phyloP scores from a whole-genome alignment of 2,329 filamentous ascomycete genomes.

The Hypoxylon sp. region DNA sequence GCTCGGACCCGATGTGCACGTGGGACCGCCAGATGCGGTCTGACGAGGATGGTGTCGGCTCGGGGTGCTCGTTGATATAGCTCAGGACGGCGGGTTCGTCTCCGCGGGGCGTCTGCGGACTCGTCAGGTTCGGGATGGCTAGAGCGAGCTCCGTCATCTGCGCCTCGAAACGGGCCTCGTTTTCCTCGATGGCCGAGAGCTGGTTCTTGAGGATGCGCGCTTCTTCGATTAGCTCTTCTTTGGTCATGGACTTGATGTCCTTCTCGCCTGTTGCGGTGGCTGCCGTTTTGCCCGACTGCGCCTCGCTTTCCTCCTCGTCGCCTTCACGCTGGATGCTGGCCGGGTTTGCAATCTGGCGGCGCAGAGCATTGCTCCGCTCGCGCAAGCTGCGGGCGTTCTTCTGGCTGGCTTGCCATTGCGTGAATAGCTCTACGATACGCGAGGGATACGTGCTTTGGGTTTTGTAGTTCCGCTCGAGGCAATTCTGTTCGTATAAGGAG shows the following conservation, averaged over 20 bases:
- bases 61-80: slow-evolving; percentile 83
- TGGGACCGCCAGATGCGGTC: slow-evolving; percentile 78
- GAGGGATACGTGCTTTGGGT: slow-evolving; percentile 67
- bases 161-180: slow-evolving; percentile 70
- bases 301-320: slow-evolving; percentile 58
- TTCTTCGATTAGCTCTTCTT: slow-evolving; percentile 71
- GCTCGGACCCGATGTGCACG: slow-evolving; percentile 85
- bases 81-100: slow-evolving; percentile 74
- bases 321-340: slow-evolving; percentile 61
- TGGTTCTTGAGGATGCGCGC: slow-evolving; percentile 75
- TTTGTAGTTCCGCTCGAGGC: slow-evolving; percentile 85
- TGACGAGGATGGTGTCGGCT: slow-evolving; percentile 53
- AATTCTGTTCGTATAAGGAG: slow-evolving; percentile 85
- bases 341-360: slow-evolving; percentile 69
- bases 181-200: slow-evolving; percentile 71
- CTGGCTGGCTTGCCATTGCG: slow-evolving; percentile 73
- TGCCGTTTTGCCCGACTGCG: slow-evolving; percentile 38
- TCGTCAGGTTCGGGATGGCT: slow-evolving; percentile 89
- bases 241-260: slow-evolving; percentile 54
- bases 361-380: slow-evolving; percentile 76
- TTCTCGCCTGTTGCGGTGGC: slow-evolving; percentile 50
- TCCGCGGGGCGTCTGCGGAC: slow-evolving; percentile 79
- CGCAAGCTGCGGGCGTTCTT: slow-evolving; percentile 72
- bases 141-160: slow-evolving; percentile 83
- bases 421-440: slow-evolving; percentile 69